These are phyloP conservation scores for Trichophyton mentagrophytes DNA, from an alignment of 2,329 filamentous ascomycete genomes.

Conservation along the genomic window DNA sequence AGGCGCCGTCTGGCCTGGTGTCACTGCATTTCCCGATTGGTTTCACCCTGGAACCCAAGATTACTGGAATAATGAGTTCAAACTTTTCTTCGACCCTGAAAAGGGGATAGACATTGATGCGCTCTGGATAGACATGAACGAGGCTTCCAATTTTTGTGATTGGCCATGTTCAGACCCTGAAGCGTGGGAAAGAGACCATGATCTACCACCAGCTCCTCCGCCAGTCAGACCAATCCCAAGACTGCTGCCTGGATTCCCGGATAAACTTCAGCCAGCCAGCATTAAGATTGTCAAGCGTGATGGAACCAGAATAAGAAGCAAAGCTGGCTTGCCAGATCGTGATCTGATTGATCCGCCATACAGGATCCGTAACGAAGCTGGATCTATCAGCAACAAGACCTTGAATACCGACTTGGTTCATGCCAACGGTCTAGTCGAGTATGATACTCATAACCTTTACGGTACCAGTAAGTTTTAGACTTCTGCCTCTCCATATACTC, in stretches of 20 bases:
- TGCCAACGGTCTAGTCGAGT: conserved; percentile 49
- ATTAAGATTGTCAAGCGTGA: conserved; percentile 12
- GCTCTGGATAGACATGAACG: conserved; percentile 56
- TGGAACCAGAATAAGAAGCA: conserved; percentile 21
- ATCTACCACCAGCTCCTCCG: conserved; percentile 42
- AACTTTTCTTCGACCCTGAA: conserved; percentile 45
- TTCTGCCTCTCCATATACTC: neutral
- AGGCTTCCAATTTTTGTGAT: conserved; percentile 35
- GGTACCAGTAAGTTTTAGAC: conserved; percentile 37
- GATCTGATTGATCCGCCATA: conserved; percentile 50
- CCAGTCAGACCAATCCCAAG: conserved; percentile 47
- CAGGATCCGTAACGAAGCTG: conserved; percentile 45
- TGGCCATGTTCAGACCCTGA: conserved; percentile 39
- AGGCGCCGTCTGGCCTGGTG: conserved; percentile 62
- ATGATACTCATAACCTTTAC: conserved; percentile 60
- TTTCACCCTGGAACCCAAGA: conserved; percentile 46
- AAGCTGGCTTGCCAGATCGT: conserved; percentile 45
- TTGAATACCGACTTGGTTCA: conserved; percentile 51
- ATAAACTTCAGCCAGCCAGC: conserved; percentile 44
- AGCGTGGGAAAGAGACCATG: conserved; percentile 34
- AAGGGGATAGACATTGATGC: conserved; percentile 57
- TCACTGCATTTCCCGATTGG: conserved; percentile 59
- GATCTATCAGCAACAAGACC: conserved; percentile 38
- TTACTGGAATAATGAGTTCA: conserved; percentile 56
- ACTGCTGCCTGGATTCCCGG: conserved; percentile 51